Conservation (phyloP, 2,329 filamentous ascomycete species). For the Emmonsia crescens region DNA sequence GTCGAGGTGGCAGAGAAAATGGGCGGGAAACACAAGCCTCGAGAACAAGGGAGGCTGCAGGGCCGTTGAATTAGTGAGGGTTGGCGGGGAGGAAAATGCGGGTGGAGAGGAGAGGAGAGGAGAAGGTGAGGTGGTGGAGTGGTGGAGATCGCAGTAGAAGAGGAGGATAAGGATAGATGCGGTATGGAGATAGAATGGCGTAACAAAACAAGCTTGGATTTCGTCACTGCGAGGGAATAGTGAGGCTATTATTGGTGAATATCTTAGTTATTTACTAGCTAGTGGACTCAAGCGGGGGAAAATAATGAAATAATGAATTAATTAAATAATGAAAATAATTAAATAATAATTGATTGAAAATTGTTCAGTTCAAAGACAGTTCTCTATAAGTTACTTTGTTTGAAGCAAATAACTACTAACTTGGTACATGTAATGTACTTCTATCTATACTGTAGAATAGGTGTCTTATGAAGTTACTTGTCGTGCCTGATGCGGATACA, state of each 20-base stretch:
- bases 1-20: not conserved
- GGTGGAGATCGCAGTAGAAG: not conserved
- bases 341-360: too few relatives aligned
- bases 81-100: not conserved
- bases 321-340: too few relatives aligned
- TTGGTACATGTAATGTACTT: too few relatives aligned
- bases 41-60: not conserved
- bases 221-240: not conserved
- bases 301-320: too few relatives aligned
- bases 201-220: not conserved
- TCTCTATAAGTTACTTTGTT: not conserved
- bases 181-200: not conserved
- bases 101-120: not conserved
- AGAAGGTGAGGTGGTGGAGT: not conserved
- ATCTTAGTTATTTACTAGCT: too few relatives aligned
- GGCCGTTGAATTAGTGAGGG: not conserved
- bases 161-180: not conserved
- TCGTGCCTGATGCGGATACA: not conserved
- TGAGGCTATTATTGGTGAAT: not conserved
- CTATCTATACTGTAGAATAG: not conserved
- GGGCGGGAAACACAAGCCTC: not conserved
- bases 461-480: not conserved
- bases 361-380: not conserved
- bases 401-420: not conserved
- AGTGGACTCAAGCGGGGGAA: not conserved